Conservation (phyloP, 2,329 filamentous ascomycete species). For the Fusarium compactum region DNA sequence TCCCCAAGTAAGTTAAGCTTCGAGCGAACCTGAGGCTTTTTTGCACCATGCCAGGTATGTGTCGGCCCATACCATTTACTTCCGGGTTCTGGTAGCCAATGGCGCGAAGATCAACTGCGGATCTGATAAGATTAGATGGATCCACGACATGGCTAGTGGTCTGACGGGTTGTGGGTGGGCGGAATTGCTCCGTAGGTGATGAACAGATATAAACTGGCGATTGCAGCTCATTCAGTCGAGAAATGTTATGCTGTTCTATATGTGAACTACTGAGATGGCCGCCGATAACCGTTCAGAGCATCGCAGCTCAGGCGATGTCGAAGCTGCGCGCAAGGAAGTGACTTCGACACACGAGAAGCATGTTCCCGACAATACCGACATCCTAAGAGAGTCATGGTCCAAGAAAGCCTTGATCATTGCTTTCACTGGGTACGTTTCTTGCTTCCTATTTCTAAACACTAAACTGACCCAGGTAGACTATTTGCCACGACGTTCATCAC, state of each 20-base stretch:
- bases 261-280: slow-evolving; percentile 6
- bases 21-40: slow-evolving; percentile 9
- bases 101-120: not conserved
- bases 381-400: slow-evolving; percentile 45
- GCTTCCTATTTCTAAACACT: fast-evolving
- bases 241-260: fast-evolving
- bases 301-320: slow-evolving; percentile 30
- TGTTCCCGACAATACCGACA: slow-evolving; percentile 30
- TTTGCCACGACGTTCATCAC: slow-evolving; percentile 50
- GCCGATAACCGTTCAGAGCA: slow-evolving; percentile 10
- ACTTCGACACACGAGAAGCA: not conserved
- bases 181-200: slow-evolving; percentile 23
- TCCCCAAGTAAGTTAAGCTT: not conserved
- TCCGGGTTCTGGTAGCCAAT: not conserved
- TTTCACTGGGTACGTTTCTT: slow-evolving; percentile 32
- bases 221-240: not conserved
- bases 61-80: slow-evolving; percentile 3
- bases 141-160: not conserved
- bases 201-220: not conserved
- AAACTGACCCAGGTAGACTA: slow-evolving; percentile 32
- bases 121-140: slow-evolving; percentile 48
- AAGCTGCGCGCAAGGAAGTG: slow-evolving; percentile 13
- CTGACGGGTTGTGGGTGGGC: slow-evolving; percentile 24
- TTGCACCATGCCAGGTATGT: too few relatives aligned
- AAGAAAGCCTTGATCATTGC: slow-evolving; percentile 43